Evolutionary conservation across 495 filamentous ascomycete genomes (phyloP).

Genomic region (Stereocaulon alpinum): DNA sequence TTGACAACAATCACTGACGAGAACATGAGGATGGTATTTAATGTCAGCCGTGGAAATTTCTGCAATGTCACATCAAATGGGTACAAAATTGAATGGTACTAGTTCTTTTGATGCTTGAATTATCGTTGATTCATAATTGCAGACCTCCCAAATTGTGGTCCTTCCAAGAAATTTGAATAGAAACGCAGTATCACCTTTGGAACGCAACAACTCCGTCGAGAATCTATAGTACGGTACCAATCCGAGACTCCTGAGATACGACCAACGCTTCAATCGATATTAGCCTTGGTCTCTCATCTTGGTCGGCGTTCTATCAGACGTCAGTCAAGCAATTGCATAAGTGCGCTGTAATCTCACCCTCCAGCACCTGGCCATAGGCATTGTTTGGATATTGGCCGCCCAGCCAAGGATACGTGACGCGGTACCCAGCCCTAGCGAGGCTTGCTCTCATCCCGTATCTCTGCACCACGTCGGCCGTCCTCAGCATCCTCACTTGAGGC

Average conservation of each 20-base stretch:
- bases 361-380: conserved; percentile 9
- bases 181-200: neutral
- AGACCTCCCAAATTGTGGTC: neutral
- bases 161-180: neutral
- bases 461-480: conserved; percentile 11
- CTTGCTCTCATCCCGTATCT: conserved; percentile 18
- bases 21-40: neutral
- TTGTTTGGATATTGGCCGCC: conserved; percentile 8
- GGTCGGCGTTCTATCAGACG: neutral
- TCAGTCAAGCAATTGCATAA: neutral
- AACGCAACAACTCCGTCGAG: neutral
- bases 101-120: neutral
- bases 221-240: too few species aligned
- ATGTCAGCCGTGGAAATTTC: neutral
- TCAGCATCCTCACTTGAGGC: conserved; percentile 17
- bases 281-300: neutral
- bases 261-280: neutral
- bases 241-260: too few species aligned
- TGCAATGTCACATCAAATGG: neutral
- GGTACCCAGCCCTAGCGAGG: conserved; percentile 1
- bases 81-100: too few species aligned
- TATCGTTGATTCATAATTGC: neutral
- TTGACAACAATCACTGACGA: neutral
- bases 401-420: conserved; percentile 4
- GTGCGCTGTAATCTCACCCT: neutral